Conservation (phyloP, 2,329 filamentous ascomycete species). For the Epichloe festucae region DNA sequence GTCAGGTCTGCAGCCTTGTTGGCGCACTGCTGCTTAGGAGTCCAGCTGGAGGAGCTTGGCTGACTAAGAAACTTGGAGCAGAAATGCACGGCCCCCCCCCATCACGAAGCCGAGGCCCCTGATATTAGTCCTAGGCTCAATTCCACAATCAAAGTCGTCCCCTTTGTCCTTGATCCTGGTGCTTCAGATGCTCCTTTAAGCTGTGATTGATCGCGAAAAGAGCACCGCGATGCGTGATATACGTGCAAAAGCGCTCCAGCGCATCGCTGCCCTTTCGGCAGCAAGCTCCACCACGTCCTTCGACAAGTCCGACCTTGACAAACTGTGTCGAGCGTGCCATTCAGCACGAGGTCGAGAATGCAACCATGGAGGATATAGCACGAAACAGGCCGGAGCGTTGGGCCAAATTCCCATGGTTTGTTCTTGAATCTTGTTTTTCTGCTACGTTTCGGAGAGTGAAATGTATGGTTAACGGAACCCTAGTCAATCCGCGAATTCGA, state of each 20-base stretch:
- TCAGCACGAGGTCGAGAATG: constrained; percentile 29
- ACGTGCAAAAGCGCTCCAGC: constrained; percentile 49
- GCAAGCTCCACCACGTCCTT: constrained; percentile 38
- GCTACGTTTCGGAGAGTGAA: neutral
- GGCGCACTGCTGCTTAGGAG: neutral
- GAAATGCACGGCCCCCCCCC: neutral
- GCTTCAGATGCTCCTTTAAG: neutral
- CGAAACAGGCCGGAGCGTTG: constrained; percentile 27
- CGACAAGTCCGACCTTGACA: constrained; percentile 50
- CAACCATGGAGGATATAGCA: constrained; percentile 33
- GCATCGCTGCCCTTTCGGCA: constrained; percentile 51
- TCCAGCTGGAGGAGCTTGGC: constrained; percentile 20
- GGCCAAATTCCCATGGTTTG: constrained; percentile 49
- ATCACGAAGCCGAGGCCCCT: constrained; percentile 2
- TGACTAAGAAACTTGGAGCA: constrained; percentile 25
- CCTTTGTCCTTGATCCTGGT: neutral
- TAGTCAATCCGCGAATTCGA: constrained; percentile 85
- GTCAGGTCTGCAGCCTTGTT: constrained; percentile 6
- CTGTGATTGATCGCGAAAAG: neutral
- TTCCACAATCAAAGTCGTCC: neutral
- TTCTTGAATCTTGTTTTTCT: neutral
- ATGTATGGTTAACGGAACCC: constrained; percentile 8
- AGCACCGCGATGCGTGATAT: constrained; percentile 39
- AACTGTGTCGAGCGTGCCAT: constrained; percentile 45
- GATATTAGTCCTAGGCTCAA: no score